A percentile compares a stretch with the other conserved stretches of the same genome.
phyloP scores from a whole-genome alignment of 2,329 filamentous ascomycete genomes.

The Penicillium sp. region DNA sequence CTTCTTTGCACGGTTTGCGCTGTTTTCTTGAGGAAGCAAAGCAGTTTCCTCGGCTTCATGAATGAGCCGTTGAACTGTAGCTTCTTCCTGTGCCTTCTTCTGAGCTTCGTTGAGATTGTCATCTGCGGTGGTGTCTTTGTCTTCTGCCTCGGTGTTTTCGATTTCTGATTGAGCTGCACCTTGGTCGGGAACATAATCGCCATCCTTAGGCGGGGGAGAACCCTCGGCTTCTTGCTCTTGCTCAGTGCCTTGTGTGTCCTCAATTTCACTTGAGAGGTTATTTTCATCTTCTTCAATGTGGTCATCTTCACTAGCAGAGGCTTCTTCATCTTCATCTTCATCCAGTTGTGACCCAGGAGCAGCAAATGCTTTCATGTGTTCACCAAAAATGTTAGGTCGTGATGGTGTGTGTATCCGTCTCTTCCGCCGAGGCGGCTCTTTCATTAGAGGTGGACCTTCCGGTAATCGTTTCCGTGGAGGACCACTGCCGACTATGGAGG shows the following conservation, averaged over 20 bases:
- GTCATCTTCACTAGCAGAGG: conserved; percentile 12
- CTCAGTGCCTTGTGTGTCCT: conserved; percentile 14
- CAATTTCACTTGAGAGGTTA: conserved; percentile 12
- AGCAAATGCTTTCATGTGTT: conserved; percentile 52
- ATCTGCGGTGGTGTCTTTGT: conserved; percentile 21
- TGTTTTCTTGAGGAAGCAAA: conserved; percentile 44
- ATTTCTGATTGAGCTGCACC: not conserved
- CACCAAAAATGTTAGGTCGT: conserved; percentile 42
- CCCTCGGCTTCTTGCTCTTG: conserved; percentile 3
- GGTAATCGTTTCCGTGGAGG: conserved; percentile 38
- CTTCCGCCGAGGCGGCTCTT: conserved; percentile 36
- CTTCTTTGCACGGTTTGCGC: conserved; percentile 42
- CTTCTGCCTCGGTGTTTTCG: conserved; percentile 7
- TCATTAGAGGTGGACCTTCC: conserved; percentile 23
- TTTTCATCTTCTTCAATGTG: conserved; percentile 7
- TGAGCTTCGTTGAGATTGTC: conserved; percentile 55
- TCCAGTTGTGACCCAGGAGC: conserved; percentile 52
- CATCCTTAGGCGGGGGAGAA: conserved; percentile 17
- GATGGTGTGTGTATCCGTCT: conserved; percentile 39
- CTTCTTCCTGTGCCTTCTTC: conserved; percentile 51
- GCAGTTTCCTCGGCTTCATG: conserved; percentile 46
- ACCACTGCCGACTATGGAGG: conserved; percentile 62
- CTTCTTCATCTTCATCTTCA: conserved; percentile 15
- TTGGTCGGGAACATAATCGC: conserved; percentile 15
- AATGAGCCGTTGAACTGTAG: conserved; percentile 47